Conservation (phyloP, 805 yeast genomes). For the Pachysolen tannophilus region DNA sequence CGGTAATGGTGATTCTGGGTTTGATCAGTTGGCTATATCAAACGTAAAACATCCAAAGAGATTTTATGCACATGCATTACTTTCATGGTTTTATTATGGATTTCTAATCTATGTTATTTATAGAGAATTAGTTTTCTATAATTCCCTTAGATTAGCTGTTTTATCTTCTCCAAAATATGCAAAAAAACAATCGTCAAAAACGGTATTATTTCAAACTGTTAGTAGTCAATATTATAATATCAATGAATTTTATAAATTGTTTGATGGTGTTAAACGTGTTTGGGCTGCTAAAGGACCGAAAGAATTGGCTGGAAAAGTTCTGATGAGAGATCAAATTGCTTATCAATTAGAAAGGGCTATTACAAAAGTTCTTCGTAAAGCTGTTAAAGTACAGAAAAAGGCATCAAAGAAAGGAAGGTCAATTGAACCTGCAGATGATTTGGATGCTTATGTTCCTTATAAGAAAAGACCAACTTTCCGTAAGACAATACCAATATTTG, state of each 20-base stretch:
- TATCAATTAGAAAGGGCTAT: constrained; percentile 60
- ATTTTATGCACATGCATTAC: constrained; percentile 80
- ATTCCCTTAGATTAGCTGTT: constrained; percentile 69
- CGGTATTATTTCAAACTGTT: constrained; percentile 77
- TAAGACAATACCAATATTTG: constrained; percentile 29
- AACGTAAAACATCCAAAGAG: constrained; percentile 55
- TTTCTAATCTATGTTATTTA: constrained; percentile 63
- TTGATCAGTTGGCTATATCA: constrained; percentile 71
- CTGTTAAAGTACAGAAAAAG: constrained; percentile 55
- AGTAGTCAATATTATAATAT: constrained; percentile 70
- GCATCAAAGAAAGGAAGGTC: constrained; percentile 56
- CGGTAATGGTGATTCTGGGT: constrained; percentile 55
- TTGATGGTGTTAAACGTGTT: constrained; percentile 74
- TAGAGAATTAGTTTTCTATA: constrained; percentile 74
- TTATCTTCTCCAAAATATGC: constrained; percentile 79
- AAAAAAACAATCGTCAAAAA: constrained; percentile 63
- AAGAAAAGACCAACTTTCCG: constrained; percentile 61
- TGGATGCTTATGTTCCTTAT: constrained; percentile 51
- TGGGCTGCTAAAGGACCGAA: constrained; percentile 67
- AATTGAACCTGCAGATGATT: constrained; percentile 37
- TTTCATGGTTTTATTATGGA: constrained; percentile 76
- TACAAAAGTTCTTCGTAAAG: constrained; percentile 46
- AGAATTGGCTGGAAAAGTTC: constrained; percentile 46
- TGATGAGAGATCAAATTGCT: constrained; percentile 53
- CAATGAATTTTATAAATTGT: constrained; percentile 62